Evolutionary conservation across 2,329 filamentous ascomycete genomes (phyloP), one percentile per base, ranked within the genome.

Genomic region (Fusarium dimerum): DNA sequence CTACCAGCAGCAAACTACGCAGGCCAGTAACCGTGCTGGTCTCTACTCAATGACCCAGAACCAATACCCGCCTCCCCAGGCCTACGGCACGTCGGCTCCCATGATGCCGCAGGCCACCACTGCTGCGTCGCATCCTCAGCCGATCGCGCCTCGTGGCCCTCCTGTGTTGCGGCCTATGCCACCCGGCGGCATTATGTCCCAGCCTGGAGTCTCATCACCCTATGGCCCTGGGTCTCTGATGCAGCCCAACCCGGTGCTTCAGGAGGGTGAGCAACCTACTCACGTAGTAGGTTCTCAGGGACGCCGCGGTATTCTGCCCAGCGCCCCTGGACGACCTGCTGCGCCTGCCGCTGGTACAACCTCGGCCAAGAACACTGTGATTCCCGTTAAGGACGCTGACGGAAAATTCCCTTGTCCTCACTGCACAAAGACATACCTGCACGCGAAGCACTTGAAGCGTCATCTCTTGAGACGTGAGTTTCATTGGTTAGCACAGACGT

Each of bases 331-430:
- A 41, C 82, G 92, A 54, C 89, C 92, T 50, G 85, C 90, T 48
- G 90, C 91, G 26, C 85, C 89, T 32, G 78, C 87, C 18, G 81
- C 84, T 17, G 87, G 90, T 41, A 86, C 84, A 60, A 81, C 83
- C 41, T 78, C 83, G 30, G 80, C 83, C 10, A 95, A 96, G 80
- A 90, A 82, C 66, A 87, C 89, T 55, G 85, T 90, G 57, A 94
- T 96, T 58, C 92, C 92, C 15, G 88, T 90, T 64, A 97, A 97
- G 78, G 93, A 97, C 73, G 91, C 92, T 9, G 93, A 97, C 71
- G 94, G 94, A 69, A 97, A 97, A 78, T 99, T 95, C 70, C 93
- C 94, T 54, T 99, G 94, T 76, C 92, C 92, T 66, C 92, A 97
- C 73, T 99, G 94, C 77, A 96, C 91, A 66, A 97, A 97, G 80